Evolutionary conservation across 768 basidiomycete species (phyloP).

Genomic region (Agrocybe pediades): DNA sequence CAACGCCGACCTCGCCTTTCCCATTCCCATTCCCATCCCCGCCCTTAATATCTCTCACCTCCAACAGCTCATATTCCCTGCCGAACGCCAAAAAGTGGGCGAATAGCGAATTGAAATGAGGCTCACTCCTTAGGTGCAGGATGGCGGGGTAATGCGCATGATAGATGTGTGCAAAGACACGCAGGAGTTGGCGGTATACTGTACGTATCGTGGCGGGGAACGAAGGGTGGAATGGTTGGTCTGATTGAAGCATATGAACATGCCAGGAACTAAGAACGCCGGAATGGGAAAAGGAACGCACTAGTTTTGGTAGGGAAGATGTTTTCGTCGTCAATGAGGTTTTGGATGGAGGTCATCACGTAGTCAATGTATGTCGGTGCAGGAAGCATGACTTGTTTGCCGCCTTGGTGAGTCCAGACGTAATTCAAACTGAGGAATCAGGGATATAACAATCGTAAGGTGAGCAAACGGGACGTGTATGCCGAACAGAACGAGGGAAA

Average conservation of each 20-base stretch:
- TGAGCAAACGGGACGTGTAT: neutral
- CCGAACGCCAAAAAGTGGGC: constrained; percentile 98
- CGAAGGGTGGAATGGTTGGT: constrained; percentile 81
- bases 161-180: constrained; percentile 97
- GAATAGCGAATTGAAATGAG: constrained; percentile 96
- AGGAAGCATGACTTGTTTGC: constrained; percentile 83
- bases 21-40: constrained; percentile 29
- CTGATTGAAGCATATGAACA: constrained; percentile 26
- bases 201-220: constrained; percentile 92
- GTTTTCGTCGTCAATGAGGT: constrained; percentile 90
- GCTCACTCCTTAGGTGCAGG: constrained; percentile 90
- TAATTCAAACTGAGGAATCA: constrained; percentile 72
- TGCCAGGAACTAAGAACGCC: neutral
- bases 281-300: constrained; percentile 32
- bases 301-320: constrained; percentile 97
- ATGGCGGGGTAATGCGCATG: constrained; percentile 92
- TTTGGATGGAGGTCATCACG: constrained; percentile 97
- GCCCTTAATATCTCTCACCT: constrained; percentile 86
- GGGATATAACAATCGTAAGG: neutral
- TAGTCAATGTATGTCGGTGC: constrained; percentile 98
- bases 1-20: constrained; percentile 66
- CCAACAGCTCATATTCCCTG: constrained; percentile 87
- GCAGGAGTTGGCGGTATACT: constrained; percentile 94
- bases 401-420: constrained; percentile 91
- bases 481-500: no score